Evolutionary conservation across 1,139 yeast genomes (phyloP), one percentile per base, ranked within the genome.

Genomic region (Suzukiozyma palmioleophila): DNA sequence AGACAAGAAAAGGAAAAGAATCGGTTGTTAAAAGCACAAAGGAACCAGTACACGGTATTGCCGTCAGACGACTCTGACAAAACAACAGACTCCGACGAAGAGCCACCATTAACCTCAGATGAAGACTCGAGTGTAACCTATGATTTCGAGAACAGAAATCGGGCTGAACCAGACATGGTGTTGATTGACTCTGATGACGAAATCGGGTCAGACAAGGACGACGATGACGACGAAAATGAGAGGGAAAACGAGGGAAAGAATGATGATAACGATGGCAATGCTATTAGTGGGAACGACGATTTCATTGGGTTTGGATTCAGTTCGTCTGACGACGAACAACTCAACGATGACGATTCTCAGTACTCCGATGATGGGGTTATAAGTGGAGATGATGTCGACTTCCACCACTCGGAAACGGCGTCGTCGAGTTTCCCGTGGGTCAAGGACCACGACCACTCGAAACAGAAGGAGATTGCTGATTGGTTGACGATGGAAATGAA

Each of bases 401-500:
- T 47, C 18, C 48, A 49, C 21, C 47, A 32, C 26, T 39, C 36
- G 25, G 27, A 32, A 14, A 34, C 34, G 43, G 58, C 14, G 61
- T 45, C 50, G 8, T 60, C 73, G 0, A 74, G 76, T 35, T 86
- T 67, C 50, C 96, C 96, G 0, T 88, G 96, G 96, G 75, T 88
- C 26, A 70, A 80, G 43, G 79, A 81, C 47, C 85, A 81, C 48
- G 87, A 83, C 50, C 92, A 84, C 54, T 79, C 88, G 2, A 75
- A 68, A 39, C 88, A 84, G 56, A 73, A 76, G 53, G 90, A 84
- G 50, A 78, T 88, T 25, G 84, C 90, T 1, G 95, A 86, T 51
- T 87, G 96, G 94, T 69, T 92, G 24, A 85, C 95, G 1, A 70
- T 77, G 64, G 99, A 92, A 57, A 87, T 92, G 52, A 77, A 76